Conservation (phyloP, 192 early-diverging fungal species). For the Radiomyces spectabilis region DNA sequence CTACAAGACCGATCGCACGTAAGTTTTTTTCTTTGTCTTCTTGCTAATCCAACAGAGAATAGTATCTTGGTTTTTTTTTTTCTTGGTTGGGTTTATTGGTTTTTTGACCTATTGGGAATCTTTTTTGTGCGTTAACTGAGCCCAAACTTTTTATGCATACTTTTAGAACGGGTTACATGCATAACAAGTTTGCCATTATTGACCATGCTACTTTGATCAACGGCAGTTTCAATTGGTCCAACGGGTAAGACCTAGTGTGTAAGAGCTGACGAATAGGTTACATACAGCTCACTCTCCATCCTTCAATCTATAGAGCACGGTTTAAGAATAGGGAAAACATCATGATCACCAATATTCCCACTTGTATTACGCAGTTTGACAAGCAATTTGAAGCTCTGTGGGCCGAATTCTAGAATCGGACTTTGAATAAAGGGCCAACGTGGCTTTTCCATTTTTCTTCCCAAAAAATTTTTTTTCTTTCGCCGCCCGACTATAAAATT, state of each 20-base stretch:
- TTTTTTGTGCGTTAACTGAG: too few relatives aligned
- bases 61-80: neutral
- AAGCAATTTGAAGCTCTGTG: conserved; percentile 58
- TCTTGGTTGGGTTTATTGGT: too few relatives aligned
- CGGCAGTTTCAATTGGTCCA: conserved; percentile 60
- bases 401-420: conserved; percentile 50
- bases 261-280: conserved; percentile 32
- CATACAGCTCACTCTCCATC: neutral
- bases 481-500: neutral
- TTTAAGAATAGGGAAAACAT: conserved; percentile 63
- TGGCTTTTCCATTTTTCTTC: neutral
- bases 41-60: neutral
- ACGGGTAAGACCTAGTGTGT: conserved; percentile 21
- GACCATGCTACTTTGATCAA: conserved; percentile 47
- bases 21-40: neutral
- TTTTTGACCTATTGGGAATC: too few relatives aligned
- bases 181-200: conserved; percentile 66
- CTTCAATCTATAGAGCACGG: conserved; percentile 37
- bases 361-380: conserved; percentile 48
- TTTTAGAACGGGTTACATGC: conserved; percentile 48
- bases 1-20: conserved; percentile 33
- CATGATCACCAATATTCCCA: conserved; percentile 54
- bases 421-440: conserved; percentile 4
- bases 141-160: too few relatives aligned
- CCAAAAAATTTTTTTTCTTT: neutral